These are phyloP conservation scores for Croton setiger DNA, from an alignment of 441 rosid species.

Conservation along the genomic window DNA sequence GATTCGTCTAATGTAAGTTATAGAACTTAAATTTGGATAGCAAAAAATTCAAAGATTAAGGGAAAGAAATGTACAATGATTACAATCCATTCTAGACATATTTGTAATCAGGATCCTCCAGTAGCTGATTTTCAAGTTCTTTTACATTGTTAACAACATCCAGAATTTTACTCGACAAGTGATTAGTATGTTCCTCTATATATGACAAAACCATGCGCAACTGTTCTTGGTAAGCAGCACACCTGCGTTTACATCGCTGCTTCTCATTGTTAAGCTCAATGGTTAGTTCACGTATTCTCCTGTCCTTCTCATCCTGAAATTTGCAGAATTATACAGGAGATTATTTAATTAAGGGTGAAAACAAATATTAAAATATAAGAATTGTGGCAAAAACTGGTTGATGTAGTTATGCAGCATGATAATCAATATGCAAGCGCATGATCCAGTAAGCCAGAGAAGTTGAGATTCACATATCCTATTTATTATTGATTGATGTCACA, in stretches of 20 bases:
- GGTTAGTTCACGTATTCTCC: slow-evolving; percentile 44
- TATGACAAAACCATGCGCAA: slow-evolving; percentile 31
- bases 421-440: neutral
- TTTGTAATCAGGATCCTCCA: slow-evolving; percentile 26
- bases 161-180: slow-evolving; percentile 38
- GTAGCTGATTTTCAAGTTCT: slow-evolving; percentile 37
- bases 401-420: neutral
- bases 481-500: too few relatives aligned
- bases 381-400: neutral
- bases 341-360: neutral
- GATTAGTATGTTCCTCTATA: slow-evolving; percentile 47
- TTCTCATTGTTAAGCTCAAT: slow-evolving; percentile 46
- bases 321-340: neutral
- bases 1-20: neutral
- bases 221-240: slow-evolving; percentile 45
- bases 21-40: neutral
- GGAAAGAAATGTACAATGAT: neutral
- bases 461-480: neutral
- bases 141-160: slow-evolving; percentile 39
- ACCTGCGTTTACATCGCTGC: slow-evolving; percentile 37
- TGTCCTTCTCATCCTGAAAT: slow-evolving; percentile 49
- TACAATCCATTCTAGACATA: slow-evolving; percentile 12
- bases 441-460: neutral
- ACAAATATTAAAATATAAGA: neutral
- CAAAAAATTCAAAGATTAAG: neutral